Evolutionary conservation across 768 basidiomycete species (phyloP).

Genomic region (Mycena epipterygia): DNA sequence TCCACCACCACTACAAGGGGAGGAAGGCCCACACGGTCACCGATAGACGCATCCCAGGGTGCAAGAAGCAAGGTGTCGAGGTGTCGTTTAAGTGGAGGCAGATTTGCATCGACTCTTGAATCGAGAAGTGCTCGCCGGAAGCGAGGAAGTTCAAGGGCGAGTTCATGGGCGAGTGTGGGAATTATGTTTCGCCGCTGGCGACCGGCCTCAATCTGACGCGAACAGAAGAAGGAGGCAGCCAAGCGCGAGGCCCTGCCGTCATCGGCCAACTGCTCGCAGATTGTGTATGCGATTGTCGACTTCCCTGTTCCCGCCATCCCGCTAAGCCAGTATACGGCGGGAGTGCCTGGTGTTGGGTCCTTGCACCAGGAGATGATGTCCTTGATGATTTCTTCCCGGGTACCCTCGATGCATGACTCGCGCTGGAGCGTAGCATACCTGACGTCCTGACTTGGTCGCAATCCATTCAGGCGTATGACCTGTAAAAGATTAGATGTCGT

Average conservation of each 20-base stretch:
- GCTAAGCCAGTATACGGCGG: slow-evolving; percentile 42
- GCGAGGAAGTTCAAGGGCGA: background rate
- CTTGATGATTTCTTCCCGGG: background rate
- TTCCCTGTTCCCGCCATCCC: slow-evolving; percentile 23
- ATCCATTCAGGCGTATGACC: background rate
- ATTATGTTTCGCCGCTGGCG: background rate
- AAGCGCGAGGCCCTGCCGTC: slow-evolving; percentile 60
- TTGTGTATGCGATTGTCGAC: slow-evolving; percentile 40
- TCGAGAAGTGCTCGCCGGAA: background rate
- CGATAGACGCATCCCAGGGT: background rate
- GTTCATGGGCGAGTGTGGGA: slow-evolving; percentile 8
- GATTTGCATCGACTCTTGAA: background rate
- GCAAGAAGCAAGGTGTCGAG: background rate
- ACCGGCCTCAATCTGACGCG: background rate
- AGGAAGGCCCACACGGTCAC: background rate
- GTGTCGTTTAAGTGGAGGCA: background rate
- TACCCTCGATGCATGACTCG: background rate
- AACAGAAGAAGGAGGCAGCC: slow-evolving; percentile 46
- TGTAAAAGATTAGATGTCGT: background rate
- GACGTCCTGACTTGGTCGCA: background rate
- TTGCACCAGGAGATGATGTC: background rate
- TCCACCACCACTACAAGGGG: slow-evolving; percentile 7
- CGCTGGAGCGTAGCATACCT: background rate
- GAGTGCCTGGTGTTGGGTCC: background rate
- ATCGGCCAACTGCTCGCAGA: slow-evolving; percentile 27